Evolutionary conservation across 805 yeast genomes (phyloP).

Genomic region (Candida fluviatilis): DNA sequence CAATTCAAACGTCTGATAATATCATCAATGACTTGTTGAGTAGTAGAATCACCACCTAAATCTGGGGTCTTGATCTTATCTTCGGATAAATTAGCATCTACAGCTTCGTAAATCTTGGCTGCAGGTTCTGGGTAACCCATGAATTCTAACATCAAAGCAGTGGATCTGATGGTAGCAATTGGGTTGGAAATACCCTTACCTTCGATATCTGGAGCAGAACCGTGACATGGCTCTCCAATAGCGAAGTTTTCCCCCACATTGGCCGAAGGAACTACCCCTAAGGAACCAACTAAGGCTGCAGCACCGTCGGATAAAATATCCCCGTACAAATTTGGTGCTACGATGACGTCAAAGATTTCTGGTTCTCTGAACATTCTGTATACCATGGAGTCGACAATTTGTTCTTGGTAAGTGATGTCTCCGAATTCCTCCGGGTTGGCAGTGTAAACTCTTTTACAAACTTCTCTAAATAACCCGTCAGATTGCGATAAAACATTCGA

Average conservation of each 20-base stretch:
- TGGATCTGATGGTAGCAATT: slow-evolving; percentile 95
- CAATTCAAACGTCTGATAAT: slow-evolving; percentile 51
- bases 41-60: slow-evolving; percentile 84
- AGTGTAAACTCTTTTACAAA: slow-evolving; percentile 58
- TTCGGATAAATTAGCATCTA: slow-evolving; percentile 85
- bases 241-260: slow-evolving; percentile 96
- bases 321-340: slow-evolving; percentile 97
- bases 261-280: slow-evolving; percentile 97
- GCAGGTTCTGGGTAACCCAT: slow-evolving; percentile 90
- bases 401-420: slow-evolving; percentile 75
- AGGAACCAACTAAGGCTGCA: slow-evolving; percentile 94
- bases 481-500: slow-evolving; percentile 89
- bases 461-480: slow-evolving; percentile 95
- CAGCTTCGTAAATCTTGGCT: slow-evolving; percentile 87
- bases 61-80: slow-evolving; percentile 85
- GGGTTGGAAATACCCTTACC: slow-evolving; percentile 95
- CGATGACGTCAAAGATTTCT: slow-evolving; percentile 93
- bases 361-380: slow-evolving; percentile 99
- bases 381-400: slow-evolving; percentile 98
- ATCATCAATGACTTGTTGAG: slow-evolving; percentile 84
- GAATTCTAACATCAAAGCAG: slow-evolving; percentile 95
- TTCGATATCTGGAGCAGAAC: slow-evolving; percentile 98
- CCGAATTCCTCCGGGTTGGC: slow-evolving; percentile 55
- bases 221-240: slow-evolving; percentile 99
- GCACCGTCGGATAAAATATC: slow-evolving; percentile 97